Percentiles rank a stretch among this genome's conserved stretches.
phyloP scores from a whole-genome alignment of 306 rosid genomes.

The Dicorynia guianensis region DNA sequence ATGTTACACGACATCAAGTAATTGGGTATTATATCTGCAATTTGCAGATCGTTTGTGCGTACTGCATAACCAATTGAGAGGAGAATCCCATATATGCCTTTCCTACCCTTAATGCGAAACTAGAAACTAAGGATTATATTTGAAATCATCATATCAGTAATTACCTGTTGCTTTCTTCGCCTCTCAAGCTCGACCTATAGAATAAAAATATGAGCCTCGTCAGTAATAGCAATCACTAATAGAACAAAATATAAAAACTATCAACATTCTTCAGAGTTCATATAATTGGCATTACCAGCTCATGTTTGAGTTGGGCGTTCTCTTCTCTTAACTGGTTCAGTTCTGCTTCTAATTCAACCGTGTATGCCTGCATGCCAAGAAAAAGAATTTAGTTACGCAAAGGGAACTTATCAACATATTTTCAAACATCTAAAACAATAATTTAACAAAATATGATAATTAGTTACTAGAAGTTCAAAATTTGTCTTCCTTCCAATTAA shows the following conservation, averaged over 20 bases:
- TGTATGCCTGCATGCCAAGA: conserved; percentile 75
- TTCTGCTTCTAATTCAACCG: conserved; percentile 81
- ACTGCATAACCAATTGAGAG: conserved; percentile 8
- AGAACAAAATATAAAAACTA: neutral
- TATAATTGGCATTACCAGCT: conserved; percentile 55
- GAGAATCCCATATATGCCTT: neutral
- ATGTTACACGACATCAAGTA: no score
- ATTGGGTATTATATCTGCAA: neutral
- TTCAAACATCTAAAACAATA: neutral
- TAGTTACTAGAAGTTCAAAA: neutral
- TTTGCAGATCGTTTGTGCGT: neutral
- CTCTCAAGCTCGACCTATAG: conserved; percentile 68
- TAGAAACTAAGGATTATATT: neutral
- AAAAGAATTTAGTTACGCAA: neutral
- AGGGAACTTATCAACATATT: neutral
- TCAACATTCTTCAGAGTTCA: neutral
- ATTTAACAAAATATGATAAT: neutral
- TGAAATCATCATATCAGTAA: neutral
- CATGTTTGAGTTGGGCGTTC: conserved; percentile 63
- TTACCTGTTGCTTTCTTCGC: conserved; percentile 77
- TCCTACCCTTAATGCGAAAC: neutral
- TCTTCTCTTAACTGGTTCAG: conserved; percentile 75
- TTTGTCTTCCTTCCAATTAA: neutral
- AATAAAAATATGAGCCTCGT: conserved; percentile 5
- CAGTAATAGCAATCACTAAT: conserved; percentile 2